Conservation (phyloP, 306 rosid species). For the Rosa rugosa region DNA sequence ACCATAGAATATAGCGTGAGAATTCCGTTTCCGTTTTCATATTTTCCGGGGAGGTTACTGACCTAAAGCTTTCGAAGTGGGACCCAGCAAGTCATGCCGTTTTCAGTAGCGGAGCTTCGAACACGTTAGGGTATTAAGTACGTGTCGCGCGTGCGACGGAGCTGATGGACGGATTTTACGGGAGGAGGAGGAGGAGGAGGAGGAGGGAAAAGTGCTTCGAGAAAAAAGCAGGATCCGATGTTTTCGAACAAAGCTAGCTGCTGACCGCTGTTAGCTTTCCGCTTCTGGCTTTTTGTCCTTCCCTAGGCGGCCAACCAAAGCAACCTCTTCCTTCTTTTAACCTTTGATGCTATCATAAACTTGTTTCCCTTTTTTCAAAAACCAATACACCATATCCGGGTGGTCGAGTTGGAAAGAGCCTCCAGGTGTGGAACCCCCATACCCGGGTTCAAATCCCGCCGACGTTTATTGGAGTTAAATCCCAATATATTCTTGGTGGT, state of each 20-base stretch:
- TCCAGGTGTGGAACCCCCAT: too few relatives aligned
- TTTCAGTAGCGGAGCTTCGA: not conserved
- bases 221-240: not conserved
- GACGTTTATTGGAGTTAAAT: too few relatives aligned
- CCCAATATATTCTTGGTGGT: too few relatives aligned
- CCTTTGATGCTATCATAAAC: not conserved
- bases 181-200: too few relatives aligned
- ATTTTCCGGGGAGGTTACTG: not conserved
- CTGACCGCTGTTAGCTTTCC: not conserved
- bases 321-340: not conserved
- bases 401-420: too few relatives aligned
- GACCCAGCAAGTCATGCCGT: not conserved
- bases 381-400: not conserved
- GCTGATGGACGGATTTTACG: not conserved
- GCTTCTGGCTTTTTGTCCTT: not conserved
- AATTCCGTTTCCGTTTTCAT: constrained; percentile 1
- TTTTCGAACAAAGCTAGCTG: not conserved
- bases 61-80: not conserved
- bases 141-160: constrained; percentile 3
- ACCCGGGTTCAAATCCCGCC: too few relatives aligned
- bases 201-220: not conserved
- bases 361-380: not conserved
- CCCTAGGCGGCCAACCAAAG: constrained; percentile 3
- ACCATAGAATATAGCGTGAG: constrained; percentile 2
- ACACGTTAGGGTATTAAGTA: not conserved